Evolutionary conservation across 208 protist genomes (phyloP).

Genomic region (Leishmania major): DNA sequence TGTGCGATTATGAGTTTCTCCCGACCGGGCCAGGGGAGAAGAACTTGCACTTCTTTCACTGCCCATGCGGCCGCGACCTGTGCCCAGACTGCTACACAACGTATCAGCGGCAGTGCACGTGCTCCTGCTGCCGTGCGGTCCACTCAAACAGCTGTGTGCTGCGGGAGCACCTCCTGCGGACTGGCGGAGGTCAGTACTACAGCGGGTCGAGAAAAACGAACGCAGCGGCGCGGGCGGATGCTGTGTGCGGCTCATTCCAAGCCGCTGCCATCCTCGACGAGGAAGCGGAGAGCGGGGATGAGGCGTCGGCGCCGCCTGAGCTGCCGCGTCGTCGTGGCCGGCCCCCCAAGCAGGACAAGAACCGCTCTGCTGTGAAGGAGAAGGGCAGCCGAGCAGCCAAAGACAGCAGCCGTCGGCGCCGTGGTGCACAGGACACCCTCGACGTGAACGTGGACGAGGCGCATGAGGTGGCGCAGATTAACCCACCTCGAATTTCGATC

Average conservation of each 20-base stretch:
- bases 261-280: background rate
- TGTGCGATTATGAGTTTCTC: constrained; percentile 81
- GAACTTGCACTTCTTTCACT: constrained; percentile 82
- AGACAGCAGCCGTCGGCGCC: constrained; percentile 5
- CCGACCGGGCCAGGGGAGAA: constrained; percentile 38
- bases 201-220: background rate
- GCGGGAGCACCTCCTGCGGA: constrained; percentile 52
- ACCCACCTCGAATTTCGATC: constrained; percentile 36
- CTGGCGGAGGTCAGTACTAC: constrained; percentile 19
- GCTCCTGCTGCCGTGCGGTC: constrained; percentile 53
- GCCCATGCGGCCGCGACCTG: constrained; percentile 82
- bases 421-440: background rate
- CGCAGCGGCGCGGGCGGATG: background rate
- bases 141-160: constrained; percentile 70
- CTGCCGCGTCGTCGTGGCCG: constrained; percentile 11
- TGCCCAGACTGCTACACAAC: constrained; percentile 73
- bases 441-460: constrained; percentile 9
- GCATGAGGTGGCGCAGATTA: constrained; percentile 23
- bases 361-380: background rate
- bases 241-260: background rate
- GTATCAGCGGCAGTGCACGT: constrained; percentile 72
- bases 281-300: background rate
- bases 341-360: constrained; percentile 12
- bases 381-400: constrained; percentile 4
- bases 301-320: background rate